Percentiles rank a stretch among this genome's conserved stretches.
Evolutionary conservation across 2,329 filamentous ascomycete species (phyloP).

Genomic region (Macrophomina tecta): DNA sequence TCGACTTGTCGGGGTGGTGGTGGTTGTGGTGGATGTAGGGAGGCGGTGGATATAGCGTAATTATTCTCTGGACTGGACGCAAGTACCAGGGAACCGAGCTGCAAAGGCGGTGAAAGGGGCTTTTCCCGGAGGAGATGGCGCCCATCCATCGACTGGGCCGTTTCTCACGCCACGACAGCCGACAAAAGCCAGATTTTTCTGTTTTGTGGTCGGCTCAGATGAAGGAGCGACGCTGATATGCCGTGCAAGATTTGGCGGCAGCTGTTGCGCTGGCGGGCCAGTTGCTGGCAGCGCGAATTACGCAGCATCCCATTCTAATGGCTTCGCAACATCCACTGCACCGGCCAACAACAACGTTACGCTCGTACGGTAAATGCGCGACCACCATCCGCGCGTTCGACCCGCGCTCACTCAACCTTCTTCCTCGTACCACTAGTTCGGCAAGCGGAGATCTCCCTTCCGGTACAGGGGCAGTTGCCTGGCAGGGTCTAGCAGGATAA

Average conservation of each 20-base stretch:
- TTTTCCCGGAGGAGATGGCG: slow-evolving; percentile 23
- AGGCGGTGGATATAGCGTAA: slow-evolving; percentile 9
- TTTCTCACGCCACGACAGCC: slow-evolving; percentile 28
- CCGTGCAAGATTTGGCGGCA: neutral
- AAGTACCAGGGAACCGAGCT: slow-evolving; percentile 20
- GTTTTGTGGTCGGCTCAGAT: neutral
- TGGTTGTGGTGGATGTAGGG: slow-evolving; percentile 18
- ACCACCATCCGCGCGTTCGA: neutral
- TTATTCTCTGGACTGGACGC: slow-evolving; percentile 12
- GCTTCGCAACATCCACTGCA: slow-evolving; percentile 9
- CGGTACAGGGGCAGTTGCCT: neutral
- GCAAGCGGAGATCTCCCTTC: neutral
- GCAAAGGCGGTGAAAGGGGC: slow-evolving; percentile 29
- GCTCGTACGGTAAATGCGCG: slow-evolving; percentile 18
- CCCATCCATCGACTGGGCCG: slow-evolving; percentile 20
- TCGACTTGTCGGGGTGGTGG: slow-evolving; percentile 16
- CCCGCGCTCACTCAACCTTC: neutral
- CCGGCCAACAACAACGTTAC: slow-evolving; percentile 14
- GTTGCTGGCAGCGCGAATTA: slow-evolving; percentile 6
- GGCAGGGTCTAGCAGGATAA: neutral
- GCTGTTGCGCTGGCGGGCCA: slow-evolving; percentile 8
- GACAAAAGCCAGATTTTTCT: slow-evolving; percentile 25
- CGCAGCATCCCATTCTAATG: slow-evolving; percentile 16
- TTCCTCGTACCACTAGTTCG: slow-evolving; percentile 9
- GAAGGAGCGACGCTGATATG: slow-evolving; percentile 3